Conservation (phyloP, 768 basidiomycete genomes). For the Grammothele lineata region DNA sequence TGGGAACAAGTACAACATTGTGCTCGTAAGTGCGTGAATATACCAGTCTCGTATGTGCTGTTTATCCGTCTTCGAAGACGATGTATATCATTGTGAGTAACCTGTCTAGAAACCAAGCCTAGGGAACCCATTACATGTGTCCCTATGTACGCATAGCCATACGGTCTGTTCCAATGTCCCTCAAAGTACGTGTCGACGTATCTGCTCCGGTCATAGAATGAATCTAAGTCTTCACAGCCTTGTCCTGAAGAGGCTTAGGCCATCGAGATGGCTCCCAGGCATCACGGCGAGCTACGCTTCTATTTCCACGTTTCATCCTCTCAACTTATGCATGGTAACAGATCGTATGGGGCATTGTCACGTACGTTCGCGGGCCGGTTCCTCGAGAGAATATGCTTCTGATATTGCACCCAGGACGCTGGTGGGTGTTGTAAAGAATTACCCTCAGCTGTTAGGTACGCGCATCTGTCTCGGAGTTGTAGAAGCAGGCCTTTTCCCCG, state of each 20-base stretch:
- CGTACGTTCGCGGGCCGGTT: too few species aligned
- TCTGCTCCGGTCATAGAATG: too few species aligned
- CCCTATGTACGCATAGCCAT: conserved; percentile 34
- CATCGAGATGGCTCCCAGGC: conserved; percentile 66
- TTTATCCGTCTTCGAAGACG: conserved; percentile 37
- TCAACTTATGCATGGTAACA: conserved; percentile 1
- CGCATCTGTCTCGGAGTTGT: conserved; percentile 59
- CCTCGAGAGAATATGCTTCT: too few species aligned
- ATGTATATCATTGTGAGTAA: conserved; percentile 64
- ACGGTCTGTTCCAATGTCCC: conserved; percentile 64
- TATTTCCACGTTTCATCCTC: too few species aligned
- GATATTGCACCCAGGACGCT: conserved; percentile 38
- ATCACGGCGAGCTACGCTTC: conserved; percentile 34
- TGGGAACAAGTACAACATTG: conserved; percentile 62
- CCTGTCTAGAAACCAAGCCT: too few species aligned
- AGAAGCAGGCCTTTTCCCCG: conserved; percentile 71
- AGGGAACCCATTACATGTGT: too few species aligned
- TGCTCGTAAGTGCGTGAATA: conserved; percentile 40
- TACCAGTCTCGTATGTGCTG: too few species aligned
- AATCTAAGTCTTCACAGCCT: conserved; percentile 27
- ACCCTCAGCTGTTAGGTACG: conserved; percentile 56
- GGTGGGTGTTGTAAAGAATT: conserved; percentile 68
- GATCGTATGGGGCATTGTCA: conserved; percentile 62
- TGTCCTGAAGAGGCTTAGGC: conserved; percentile 58
- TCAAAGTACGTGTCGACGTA: conserved; percentile 36